A percentile compares a stretch with the other conserved stretches of the same genome.
Conservation (phyloP, 176 grass and related monocot species). For the Areca catechu region DNA sequence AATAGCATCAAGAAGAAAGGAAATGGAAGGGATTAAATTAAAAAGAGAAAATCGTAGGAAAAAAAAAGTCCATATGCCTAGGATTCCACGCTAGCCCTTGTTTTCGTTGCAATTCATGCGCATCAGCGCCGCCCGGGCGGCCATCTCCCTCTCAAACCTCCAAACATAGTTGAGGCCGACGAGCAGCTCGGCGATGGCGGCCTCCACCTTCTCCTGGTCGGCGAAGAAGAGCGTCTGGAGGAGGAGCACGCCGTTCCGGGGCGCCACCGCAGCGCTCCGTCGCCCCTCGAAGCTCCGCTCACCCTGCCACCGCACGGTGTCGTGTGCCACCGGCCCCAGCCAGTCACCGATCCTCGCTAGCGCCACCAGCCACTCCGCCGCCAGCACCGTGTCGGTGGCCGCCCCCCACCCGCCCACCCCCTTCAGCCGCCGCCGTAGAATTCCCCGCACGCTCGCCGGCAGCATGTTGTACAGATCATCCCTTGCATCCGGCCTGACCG, state of each 20-base stretch:
- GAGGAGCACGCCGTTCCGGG: conserved; percentile 31
- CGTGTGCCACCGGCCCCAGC: conserved; percentile 81
- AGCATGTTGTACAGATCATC: conserved; percentile 82
- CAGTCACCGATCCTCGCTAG: conserved; percentile 55
- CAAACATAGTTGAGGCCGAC: conserved; percentile 83
- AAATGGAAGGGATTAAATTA: too few species aligned
- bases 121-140: conserved; percentile 31
- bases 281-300: conserved; percentile 60
- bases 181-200: conserved; percentile 65
- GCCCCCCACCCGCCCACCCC: conserved; percentile 18
- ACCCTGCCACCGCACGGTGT: conserved; percentile 67
- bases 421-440: conserved; percentile 41
- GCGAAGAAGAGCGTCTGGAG: conserved; percentile 87
- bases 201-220: conserved; percentile 52
- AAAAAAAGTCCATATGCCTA: background rate
- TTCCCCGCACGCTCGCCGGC: conserved; percentile 52
- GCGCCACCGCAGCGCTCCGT: background rate
- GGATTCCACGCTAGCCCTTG: conserved; percentile 6
- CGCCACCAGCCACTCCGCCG: conserved; percentile 57
- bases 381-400: conserved; percentile 35
- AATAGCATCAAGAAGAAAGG: too few species aligned
- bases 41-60: background rate
- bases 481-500: conserved; percentile 46
- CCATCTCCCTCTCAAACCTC: conserved; percentile 76
- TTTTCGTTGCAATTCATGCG: conserved; percentile 12